These are phyloP conservation scores for Aspergillus versicolor DNA, from an alignment of 2,329 filamentous ascomycete genomes.

Conservation along the genomic window DNA sequence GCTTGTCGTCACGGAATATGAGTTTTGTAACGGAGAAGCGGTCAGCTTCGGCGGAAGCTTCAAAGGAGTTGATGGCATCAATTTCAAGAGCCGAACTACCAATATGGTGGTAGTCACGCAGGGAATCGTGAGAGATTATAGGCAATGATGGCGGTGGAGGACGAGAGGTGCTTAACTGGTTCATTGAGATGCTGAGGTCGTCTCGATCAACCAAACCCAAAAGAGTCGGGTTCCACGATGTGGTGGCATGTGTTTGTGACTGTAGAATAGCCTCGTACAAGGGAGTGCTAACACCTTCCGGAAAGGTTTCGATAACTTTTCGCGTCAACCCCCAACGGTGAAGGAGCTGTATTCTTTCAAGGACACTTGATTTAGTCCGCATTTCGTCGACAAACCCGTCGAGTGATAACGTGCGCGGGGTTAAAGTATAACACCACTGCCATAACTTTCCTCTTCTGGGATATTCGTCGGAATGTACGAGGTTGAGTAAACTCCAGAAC, in stretches of 20 bases:
- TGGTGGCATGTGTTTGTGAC: conserved; percentile 79
- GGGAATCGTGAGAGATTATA: conserved; percentile 62
- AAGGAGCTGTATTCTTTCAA: conserved; percentile 72
- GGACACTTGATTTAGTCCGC: conserved; percentile 48
- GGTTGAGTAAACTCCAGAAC: conserved; percentile 53
- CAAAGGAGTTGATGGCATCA: conserved; percentile 58
- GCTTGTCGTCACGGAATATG: conserved; percentile 87
- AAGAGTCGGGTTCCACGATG: conserved; percentile 69
- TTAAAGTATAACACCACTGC: conserved; percentile 41
- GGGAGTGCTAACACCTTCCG: conserved; percentile 77
- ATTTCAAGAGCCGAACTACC: conserved; percentile 55
- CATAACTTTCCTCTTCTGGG: conserved; percentile 32
- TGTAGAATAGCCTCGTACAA: conserved; percentile 80
- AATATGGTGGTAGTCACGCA: conserved; percentile 75
- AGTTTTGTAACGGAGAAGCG: conserved; percentile 78
- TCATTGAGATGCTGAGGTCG: conserved; percentile 70
- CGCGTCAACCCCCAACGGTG: conserved; percentile 63
- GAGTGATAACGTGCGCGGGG: conserved; percentile 70
- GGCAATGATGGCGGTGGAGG: conserved; percentile 29
- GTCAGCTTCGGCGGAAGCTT: conserved; percentile 80
- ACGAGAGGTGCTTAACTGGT: conserved; percentile 40
- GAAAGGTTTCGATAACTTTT: conserved; percentile 74
- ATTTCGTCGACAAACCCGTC: conserved; percentile 65
- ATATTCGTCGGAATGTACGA: conserved; percentile 39
- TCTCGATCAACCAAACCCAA: conserved; percentile 76